Base-by-base conservation (phyloP, 805 yeast species). In the Kazachstania bromeliacearum region DNA sequence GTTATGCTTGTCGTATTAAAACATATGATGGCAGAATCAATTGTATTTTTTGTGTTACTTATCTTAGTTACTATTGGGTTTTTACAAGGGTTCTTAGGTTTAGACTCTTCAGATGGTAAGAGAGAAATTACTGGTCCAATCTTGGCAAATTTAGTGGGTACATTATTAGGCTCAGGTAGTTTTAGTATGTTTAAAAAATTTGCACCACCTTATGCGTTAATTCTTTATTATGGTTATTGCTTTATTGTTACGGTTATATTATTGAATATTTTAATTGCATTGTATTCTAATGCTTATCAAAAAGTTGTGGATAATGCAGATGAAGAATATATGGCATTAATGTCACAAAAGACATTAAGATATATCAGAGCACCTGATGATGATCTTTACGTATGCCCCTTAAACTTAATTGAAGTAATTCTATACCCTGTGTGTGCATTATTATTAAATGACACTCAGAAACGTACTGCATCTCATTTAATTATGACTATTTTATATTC, bases 351-450 rank as follows among this genome's bases (percentile, higher is more conserved):
- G 64, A 84, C 94, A 0, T 67, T 85, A 47, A 69, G 88, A 42
- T 85, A 81, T 54, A 76, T 85, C 36, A 69, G 95, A 47, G 95
- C 95, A 0, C 95, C 95, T 0, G 95, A 85, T 61, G 79, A 76
- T 39, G 76, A 81, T 51, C 81, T 85, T 28, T 85, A 75, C 54
- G 87, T 84, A 18, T 89, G 95, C 4, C 95, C 95, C 4, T 68
- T 84, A 44, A 85, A 85, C 55, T 55, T 85, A 46, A 59, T 85
- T 36, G 95, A 85, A 57, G 33, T 79, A 1, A 32, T 73, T 6
- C 47, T 77, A 4, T 53, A 69, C 20, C 76, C 75, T 20, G 68
- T 37, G 48, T 66, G 36, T 30, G 65, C 63, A 56, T 57, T 64
- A 56, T 41, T 64, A 44, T 51, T 34, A 45, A 46, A 21, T 5